Evolutionary conservation across 768 basidiomycete species (phyloP).

Genomic region (Lepiota brunneoincarnata): DNA sequence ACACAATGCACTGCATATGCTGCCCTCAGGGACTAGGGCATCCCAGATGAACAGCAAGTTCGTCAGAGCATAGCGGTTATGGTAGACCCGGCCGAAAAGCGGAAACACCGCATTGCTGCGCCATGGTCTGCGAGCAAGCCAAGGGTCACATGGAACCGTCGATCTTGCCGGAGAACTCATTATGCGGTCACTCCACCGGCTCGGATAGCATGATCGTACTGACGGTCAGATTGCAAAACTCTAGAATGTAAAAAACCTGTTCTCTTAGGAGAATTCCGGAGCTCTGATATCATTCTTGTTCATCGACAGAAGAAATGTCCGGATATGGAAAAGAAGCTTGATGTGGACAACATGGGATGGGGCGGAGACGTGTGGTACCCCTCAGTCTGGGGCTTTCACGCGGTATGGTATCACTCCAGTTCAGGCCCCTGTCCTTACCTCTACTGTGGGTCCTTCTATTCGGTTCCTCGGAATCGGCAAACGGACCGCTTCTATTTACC

Average conservation of each 20-base stretch:
- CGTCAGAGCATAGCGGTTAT: too few relatives aligned
- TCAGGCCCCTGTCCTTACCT: too few relatives aligned
- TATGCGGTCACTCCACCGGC: neutral
- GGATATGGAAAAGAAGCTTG: neutral
- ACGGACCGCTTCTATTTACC: neutral
- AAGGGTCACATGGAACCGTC: neutral
- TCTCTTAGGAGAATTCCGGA: neutral
- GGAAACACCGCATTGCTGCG: too few relatives aligned
- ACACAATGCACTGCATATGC: too few relatives aligned
- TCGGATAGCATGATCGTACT: neutral
- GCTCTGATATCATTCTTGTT: neutral
- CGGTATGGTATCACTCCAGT: neutral
- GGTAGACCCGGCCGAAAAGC: too few relatives aligned
- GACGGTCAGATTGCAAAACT: neutral
- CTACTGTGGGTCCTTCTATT: neutral
- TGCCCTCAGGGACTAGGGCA: too few relatives aligned
- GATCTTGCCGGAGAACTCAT: neutral
- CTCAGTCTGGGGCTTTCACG: neutral
- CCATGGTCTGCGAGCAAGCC: neutral
- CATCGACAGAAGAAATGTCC: neutral
- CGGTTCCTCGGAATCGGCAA: neutral
- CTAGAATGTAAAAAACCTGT: neutral
- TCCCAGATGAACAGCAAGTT: too few relatives aligned
- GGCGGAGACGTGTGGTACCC: neutral
- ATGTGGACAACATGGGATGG: neutral